Percentiles rank a stretch among this genome's conserved stretches.
Evolutionary conservation across 2,329 filamentous ascomycete genomes (phyloP).

Genomic region (Aureobasidium pullulans): DNA sequence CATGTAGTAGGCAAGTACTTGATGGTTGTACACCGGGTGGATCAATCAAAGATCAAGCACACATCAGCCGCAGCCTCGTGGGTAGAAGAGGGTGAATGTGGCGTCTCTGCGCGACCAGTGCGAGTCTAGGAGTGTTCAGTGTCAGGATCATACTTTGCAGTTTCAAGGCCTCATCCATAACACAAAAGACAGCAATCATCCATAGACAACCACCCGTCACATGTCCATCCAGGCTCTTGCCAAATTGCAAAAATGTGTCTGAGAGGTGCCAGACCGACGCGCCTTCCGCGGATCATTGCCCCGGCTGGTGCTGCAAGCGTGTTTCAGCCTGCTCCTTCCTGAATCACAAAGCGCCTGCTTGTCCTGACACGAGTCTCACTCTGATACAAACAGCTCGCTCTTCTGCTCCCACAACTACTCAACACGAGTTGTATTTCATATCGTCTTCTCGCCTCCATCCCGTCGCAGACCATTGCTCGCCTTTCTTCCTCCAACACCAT

Average conservation of each 20-base stretch:
- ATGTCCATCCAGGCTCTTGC: not conserved
- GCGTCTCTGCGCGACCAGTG: not conserved
- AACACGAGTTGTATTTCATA: not conserved
- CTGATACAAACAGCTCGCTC: not conserved
- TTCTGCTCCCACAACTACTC: too few relatives aligned
- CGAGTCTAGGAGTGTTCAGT: not conserved
- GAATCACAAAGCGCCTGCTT: not conserved
- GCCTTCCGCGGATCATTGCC: not conserved
- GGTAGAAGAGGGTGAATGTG: not conserved
- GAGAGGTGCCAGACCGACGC: not conserved
- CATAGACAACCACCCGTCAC: not conserved
- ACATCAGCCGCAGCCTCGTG: conserved; percentile 2
- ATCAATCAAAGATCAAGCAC: not conserved
- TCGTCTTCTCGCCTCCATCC: not conserved
- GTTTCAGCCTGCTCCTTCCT: not conserved
- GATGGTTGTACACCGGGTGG: too few relatives aligned
- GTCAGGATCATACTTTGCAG: not conserved
- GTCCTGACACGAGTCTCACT: not conserved
- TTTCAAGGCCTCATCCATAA: not conserved
- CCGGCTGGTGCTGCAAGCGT: not conserved
- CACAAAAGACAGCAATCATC: not conserved
- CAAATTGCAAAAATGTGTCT: not conserved
- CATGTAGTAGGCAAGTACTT: not conserved
- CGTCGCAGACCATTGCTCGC: not conserved
- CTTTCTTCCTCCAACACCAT: not conserved